These are phyloP conservation scores for Alternaria brassicicola DNA, from an alignment of 2,329 filamentous ascomycete species.

Conservation along the genomic window DNA sequence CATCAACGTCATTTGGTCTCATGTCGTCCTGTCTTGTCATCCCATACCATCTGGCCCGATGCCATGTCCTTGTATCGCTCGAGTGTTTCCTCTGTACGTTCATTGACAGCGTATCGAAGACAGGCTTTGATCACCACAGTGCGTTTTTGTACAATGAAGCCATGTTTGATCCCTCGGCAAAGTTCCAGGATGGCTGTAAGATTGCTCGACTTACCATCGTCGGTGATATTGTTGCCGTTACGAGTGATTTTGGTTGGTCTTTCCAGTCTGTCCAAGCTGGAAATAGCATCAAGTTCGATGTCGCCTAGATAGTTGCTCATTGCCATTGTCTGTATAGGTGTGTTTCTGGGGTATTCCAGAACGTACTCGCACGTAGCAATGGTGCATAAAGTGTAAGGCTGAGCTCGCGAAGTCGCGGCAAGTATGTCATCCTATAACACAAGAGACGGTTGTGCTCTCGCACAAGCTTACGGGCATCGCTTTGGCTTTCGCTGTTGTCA, in stretches of 20 bases:
- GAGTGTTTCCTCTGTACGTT: neutral
- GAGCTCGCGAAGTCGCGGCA: neutral
- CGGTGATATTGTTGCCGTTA: neutral
- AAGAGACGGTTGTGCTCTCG: neutral
- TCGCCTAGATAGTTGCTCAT: neutral
- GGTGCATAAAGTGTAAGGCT: neutral
- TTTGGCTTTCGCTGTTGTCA: neutral
- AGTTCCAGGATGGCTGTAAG: neutral
- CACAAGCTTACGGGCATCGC: neutral
- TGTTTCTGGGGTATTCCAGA: neutral
- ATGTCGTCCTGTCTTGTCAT: neutral
- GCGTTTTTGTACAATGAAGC: neutral
- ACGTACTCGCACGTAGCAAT: neutral
- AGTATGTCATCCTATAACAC: neutral
- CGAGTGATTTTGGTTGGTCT: neutral
- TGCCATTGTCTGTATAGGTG: neutral
- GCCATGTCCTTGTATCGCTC: neutral
- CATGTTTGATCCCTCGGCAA: neutral
- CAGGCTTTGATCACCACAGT: neutral
- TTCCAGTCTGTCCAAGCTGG: neutral
- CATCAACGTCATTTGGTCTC: neutral
- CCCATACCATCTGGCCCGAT: neutral
- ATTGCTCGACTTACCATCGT: neutral
- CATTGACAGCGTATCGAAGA: neutral
- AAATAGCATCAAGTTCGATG: neutral